Evolutionary conservation across 169 alveolate species (phyloP).

Genomic region (Plasmodium malariae): DNA sequence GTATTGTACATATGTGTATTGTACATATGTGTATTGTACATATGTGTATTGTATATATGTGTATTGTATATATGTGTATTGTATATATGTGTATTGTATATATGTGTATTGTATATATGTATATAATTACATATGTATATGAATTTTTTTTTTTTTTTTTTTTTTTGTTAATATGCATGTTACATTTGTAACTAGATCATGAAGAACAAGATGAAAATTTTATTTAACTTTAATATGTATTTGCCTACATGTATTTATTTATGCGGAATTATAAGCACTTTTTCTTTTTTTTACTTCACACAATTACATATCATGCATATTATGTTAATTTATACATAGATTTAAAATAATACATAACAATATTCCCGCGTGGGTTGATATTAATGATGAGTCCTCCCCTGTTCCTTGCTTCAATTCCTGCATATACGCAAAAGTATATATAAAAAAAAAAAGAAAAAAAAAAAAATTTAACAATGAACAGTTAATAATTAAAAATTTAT

Average conservation of each 20-base stretch:
- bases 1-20: no score
- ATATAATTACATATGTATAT: no score
- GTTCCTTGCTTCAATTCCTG: conserved; percentile 66
- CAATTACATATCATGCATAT: neutral
- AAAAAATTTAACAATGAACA: neutral
- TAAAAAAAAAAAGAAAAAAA: neutral
- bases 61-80: no score
- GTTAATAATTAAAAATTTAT: neutral
- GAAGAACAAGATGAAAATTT: neutral
- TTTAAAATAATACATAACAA: conserved; percentile 45
- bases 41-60: no score
- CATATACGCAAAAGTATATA: conserved; percentile 52
- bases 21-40: no score
- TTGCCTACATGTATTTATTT: neutral
- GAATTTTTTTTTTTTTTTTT: no score
- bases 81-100: no score
- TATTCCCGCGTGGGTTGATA: conserved; percentile 62
- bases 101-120: no score
- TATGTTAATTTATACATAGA: conserved; percentile 29
- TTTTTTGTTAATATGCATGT: no score
- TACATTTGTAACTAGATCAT: no score
- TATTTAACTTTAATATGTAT: neutral
- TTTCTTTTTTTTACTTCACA: neutral
- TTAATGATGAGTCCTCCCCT: conserved; percentile 48
- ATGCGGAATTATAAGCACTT: neutral